These are phyloP conservation scores for Epichloe scottii DNA, from an alignment of 2,329 filamentous ascomycete species.

Conservation along the genomic window DNA sequence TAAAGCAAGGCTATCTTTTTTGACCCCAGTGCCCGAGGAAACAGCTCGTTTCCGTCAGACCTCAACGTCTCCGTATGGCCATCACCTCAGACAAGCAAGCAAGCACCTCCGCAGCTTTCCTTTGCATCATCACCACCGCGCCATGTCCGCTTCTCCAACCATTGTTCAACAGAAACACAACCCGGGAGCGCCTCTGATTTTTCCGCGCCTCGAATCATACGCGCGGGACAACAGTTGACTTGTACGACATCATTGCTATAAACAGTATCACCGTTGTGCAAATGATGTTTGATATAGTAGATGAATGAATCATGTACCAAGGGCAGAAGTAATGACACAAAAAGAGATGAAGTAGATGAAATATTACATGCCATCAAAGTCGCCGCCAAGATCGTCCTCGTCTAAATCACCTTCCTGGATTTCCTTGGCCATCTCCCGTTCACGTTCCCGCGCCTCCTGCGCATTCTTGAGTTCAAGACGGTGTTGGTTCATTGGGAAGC, in stretches of 20 bases:
- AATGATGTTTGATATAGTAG: background rate
- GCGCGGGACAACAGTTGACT: background rate
- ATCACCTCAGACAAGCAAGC: slow-evolving; percentile 1
- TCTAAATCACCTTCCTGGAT: slow-evolving; percentile 96
- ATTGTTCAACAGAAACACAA: background rate
- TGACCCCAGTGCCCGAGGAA: background rate
- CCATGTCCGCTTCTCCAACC: background rate
- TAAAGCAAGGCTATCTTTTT: background rate
- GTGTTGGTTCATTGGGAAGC: slow-evolving; percentile 99
- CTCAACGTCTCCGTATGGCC: background rate
- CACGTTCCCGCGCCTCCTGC: slow-evolving; percentile 91
- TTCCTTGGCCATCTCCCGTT: slow-evolving; percentile 96
- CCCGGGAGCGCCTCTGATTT: background rate
- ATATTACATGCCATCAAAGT: slow-evolving; percentile 86
- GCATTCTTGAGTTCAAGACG: slow-evolving; percentile 94
- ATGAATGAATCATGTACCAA: background rate
- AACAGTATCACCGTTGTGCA: background rate
- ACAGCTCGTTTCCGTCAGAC: background rate
- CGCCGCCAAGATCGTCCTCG: slow-evolving; percentile 87
- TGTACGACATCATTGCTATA: background rate
- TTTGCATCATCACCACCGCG: background rate
- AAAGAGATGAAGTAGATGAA: slow-evolving; percentile 3
- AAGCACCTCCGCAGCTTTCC: background rate
- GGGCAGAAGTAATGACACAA: slow-evolving; percentile 9
- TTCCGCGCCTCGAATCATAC: background rate